phyloP scores from a whole-genome alignment of 345 rosid species.

The Salix koriyanagi region DNA sequence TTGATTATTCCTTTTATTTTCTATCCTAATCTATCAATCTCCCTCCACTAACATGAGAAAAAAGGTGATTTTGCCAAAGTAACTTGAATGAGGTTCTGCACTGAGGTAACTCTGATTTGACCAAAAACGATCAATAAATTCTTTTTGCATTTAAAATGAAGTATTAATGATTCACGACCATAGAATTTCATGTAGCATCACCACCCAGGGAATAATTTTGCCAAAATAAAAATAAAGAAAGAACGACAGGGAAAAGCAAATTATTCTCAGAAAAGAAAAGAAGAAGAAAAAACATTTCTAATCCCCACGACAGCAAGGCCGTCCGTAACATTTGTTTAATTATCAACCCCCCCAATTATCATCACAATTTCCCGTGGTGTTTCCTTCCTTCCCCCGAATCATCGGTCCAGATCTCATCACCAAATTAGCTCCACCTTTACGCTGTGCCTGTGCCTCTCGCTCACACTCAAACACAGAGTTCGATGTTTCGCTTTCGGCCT shows the following conservation, averaged over 20 bases:
- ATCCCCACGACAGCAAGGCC: conserved; percentile 6
- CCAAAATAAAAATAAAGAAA: background rate
- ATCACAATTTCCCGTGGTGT: conserved; percentile 3
- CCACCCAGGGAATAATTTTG: background rate
- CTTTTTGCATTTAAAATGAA: background rate
- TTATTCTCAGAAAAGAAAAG: conserved; percentile 5
- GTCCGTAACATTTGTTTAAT: background rate
- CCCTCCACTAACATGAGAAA: no score
- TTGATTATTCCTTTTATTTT: background rate
- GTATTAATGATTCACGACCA: background rate
- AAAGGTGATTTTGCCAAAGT: no score
- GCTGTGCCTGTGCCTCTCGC: background rate
- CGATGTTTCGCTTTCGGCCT: conserved; percentile 18
- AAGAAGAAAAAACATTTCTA: background rate
- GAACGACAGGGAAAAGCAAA: background rate
- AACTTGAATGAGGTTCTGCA: background rate
- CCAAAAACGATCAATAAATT: background rate
- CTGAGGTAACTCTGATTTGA: background rate
- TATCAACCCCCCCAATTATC: background rate
- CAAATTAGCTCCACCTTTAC: background rate
- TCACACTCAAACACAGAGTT: conserved; percentile 3
- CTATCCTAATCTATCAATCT: no score
- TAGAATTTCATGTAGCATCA: background rate
- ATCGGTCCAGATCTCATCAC: conserved; percentile 1
- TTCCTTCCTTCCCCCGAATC: background rate